Evolutionary conservation across 306 rosid species (phyloP), one percentile per base, ranked within the genome.

Genomic region (Ceratonia siliqua): DNA sequence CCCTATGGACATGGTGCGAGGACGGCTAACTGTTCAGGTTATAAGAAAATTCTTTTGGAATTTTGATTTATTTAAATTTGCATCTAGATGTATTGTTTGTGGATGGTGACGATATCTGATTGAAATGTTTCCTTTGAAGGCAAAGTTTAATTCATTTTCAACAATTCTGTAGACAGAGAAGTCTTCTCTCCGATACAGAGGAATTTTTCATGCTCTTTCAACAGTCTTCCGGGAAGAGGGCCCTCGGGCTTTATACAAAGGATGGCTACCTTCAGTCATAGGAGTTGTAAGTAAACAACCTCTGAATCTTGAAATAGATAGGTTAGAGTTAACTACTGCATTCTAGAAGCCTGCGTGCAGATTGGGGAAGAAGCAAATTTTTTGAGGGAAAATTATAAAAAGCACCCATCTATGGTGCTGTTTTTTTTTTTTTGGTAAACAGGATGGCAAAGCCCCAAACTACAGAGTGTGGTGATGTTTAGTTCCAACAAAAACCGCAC

Each of bases 1-100:
- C 73, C 92, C 90, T 5, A 80, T 87, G 89, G 95, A 89, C 82
- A 45, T 87, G 82, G 89, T 84, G 42, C 89, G 92, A 52, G 92
- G 95, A 61, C 87, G 92, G 43, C 59, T 89, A 49, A 89, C 90
- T 35, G 92, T 89, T 45, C 92, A 87, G 90, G 90, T 63, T 8
- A 21, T 17, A 42, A 36, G 13, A 57, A 52, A 25, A 15, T 54
- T 45, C 43, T 22, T 67, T 65, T 35, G 36, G 33, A 62, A 48
- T 25, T 62, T 73, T 52, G 36, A 43, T 77, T 39, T 50, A 8
- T 67, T 52, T 69, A 45, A 52, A 25, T 76, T 68, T 25, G 17
- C 28, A 10, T 6, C 45, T 46, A 5, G 0, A n/a, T 15, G 48
- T 74, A 30, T 54, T 61, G 4, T 25, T 64, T 50, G 24, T 67